Conservation (phyloP, 441 rosid genomes). For the Pelargonium australe region DNA sequence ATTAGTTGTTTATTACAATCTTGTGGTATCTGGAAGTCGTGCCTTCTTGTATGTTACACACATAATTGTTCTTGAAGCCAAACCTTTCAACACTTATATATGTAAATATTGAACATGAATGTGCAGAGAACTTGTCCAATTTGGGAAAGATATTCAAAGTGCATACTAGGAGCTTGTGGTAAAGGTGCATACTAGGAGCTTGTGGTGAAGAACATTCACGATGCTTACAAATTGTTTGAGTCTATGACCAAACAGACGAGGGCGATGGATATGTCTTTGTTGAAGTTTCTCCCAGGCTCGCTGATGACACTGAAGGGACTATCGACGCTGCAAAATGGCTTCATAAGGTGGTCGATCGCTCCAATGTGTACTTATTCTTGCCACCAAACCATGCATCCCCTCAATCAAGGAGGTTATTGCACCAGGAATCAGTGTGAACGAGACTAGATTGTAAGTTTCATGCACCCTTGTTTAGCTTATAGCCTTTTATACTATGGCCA, state of each 20-base stretch:
- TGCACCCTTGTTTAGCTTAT: constrained; percentile 7
- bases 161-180: constrained; percentile 26
- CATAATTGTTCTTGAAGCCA: neutral
- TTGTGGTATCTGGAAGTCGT: constrained; percentile 4
- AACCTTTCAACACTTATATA: constrained; percentile 6
- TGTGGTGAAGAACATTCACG: constrained; percentile 93
- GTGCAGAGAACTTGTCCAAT: constrained; percentile 74
- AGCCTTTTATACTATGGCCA: neutral
- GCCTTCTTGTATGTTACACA: neutral
- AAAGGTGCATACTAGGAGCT: constrained; percentile 60
- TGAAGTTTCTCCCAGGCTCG: constrained; percentile 91
- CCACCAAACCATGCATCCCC: constrained; percentile 84
- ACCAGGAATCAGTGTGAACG: constrained; percentile 82
- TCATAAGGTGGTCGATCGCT: constrained; percentile 71
- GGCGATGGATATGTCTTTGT: constrained; percentile 95
- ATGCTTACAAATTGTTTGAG: constrained; percentile 90
- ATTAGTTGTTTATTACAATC: too few species aligned
- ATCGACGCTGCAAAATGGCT: constrained; percentile 86
- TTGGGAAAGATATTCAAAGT: constrained; percentile 77
- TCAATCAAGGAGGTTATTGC: constrained; percentile 90
- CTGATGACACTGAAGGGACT: constrained; percentile 79
- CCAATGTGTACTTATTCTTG: constrained; percentile 91
- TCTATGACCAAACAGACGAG: constrained; percentile 77
- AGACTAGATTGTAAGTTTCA: constrained; percentile 75
- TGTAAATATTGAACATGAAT: neutral